These are phyloP conservation scores for Coniochaeta prunicola DNA, from an alignment of 2,329 filamentous ascomycete species.

Conservation along the genomic window DNA sequence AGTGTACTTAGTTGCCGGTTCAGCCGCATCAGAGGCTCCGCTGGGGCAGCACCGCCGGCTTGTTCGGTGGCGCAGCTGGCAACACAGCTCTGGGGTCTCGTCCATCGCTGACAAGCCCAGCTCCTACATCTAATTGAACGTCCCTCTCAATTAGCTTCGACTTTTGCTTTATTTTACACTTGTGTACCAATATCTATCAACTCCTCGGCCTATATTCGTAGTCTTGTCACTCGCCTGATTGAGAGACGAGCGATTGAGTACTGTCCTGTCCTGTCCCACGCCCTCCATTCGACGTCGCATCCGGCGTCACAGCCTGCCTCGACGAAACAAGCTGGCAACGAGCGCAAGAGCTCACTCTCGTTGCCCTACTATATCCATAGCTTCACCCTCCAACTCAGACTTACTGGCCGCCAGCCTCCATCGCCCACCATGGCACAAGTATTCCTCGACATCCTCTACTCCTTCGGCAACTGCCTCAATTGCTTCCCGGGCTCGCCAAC, in stretches of 20 bases:
- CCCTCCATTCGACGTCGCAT: neutral
- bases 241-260: neutral
- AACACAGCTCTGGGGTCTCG: neutral
- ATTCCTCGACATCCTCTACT: conserved; percentile 82
- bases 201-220: too few relatives aligned
- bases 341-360: neutral
- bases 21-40: neutral
- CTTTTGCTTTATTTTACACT: neutral
- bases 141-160: neutral
- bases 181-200: too few relatives aligned
- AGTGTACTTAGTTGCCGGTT: neutral
- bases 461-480: conserved; percentile 87
- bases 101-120: neutral
- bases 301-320: neutral
- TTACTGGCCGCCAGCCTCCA: neutral
- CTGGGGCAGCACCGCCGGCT: neutral
- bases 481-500: conserved; percentile 94
- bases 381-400: neutral
- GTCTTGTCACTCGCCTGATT: neutral
- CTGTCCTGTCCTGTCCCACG: neutral
- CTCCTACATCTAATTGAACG: neutral
- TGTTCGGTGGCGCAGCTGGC: neutral
- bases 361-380: neutral
- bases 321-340: neutral
- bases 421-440: conserved; percentile 64